Base-by-base conservation (phyloP, 352 stramenopile species). In the Pythium diclinum region DNA sequence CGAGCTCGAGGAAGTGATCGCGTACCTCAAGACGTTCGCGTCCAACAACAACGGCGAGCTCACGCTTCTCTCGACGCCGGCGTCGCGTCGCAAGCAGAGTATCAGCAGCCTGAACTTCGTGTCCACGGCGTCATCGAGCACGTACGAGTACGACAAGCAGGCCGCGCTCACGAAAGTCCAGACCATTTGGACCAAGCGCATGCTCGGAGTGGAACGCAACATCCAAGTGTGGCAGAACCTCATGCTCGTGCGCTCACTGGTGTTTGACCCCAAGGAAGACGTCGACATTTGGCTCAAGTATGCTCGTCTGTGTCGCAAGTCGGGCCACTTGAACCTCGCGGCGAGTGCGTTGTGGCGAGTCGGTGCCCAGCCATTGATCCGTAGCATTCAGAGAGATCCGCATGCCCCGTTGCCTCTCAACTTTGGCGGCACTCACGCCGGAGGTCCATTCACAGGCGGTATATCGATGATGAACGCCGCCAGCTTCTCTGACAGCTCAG, bases 231-330 rank as follows among this genome's bases (percentile, higher is more conserved):
- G 93, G 94, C 93, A 98, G 61, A 89, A 84, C 58, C 92, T 99
- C 49, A 94, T 99, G 72, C 87, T 97, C 44, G 93, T 99, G 44
- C 89, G 96, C 51, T 97, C 92, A 11, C 79, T 98, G 6, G 88
- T 98, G 11, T 87, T 97, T 21, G 78, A 96, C 49, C 78, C 88
- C 1, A 81, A 80, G 38, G 91, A 98, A 71, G 89, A 98, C 44
- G 79, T 97, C 4, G 81, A 98, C 40, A 92, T 96, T 38, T 98
- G 93, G 92, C 79, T 98, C 33, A 96, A 98, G 57, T 98, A 98
- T 68, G 90, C 95, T 33, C 89, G 88, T 0, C 66, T 98, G 33
- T 98, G 94, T 25, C 77, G 94, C 42, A 95, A 98, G 62, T 96
- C 82, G 25, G 89, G 88, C 2, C 93, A 97, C 53, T 68, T 95